A percentile compares a stretch with the other conserved stretches of the same genome.
Conservation (phyloP, 768 basidiomycete genomes). For the Candolleomyces eurysporus region DNA sequence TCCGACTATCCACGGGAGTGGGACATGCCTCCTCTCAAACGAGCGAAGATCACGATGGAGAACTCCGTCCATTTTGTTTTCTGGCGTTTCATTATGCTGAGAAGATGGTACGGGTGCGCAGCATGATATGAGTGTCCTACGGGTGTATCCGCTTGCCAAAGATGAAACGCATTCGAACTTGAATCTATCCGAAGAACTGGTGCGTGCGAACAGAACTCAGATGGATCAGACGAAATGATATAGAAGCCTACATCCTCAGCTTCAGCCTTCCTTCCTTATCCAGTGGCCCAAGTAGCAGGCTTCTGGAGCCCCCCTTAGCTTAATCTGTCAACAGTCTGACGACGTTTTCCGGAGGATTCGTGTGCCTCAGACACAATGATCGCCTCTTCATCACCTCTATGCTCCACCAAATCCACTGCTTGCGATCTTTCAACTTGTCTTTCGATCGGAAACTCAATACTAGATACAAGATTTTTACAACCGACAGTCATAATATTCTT, state of each 20-base stretch:
- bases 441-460: constrained; percentile 10
- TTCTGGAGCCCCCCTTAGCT: no score
- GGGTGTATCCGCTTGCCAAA: no score
- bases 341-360: constrained; percentile 15
- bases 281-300: no score
- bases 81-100: not conserved
- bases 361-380: constrained; percentile 22
- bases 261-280: no score
- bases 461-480: not conserved
- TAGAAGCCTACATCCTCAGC: no score
- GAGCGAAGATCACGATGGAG: constrained; percentile 21
- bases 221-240: no score
- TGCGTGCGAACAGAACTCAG: no score
- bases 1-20: constrained; percentile 7
- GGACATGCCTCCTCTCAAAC: constrained; percentile 11
- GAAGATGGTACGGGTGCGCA: not conserved
- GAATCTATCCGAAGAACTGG: not conserved
- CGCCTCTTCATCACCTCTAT: constrained; percentile 30
- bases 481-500: constrained; percentile 26
- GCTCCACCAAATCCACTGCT: constrained; percentile 38
- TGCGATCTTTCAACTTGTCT: constrained; percentile 24
- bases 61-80: constrained; percentile 17
- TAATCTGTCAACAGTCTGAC: constrained; percentile 23
- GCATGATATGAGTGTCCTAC: no score
- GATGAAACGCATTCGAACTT: not conserved